Base-by-base conservation (phyloP, 257 asterid genomes). In the Henckelia pumila region DNA sequence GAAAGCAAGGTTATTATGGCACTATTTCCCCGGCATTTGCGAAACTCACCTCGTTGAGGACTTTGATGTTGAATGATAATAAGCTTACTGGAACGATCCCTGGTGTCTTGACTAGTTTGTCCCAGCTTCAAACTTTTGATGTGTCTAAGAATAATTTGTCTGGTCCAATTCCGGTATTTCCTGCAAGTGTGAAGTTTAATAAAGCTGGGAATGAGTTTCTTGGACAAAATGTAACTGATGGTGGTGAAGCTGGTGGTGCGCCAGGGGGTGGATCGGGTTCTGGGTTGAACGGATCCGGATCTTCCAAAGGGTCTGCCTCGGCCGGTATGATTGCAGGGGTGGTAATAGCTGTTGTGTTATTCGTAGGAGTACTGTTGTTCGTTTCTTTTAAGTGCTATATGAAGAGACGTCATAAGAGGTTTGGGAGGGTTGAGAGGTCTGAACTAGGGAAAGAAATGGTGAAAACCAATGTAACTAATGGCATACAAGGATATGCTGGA, bases 291-390 rank as follows among this genome's bases (percentile, higher is more conserved):
- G 13, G 73, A 23, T 37, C 90, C 0, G 83, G 81, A 19, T 75
- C 79, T 9, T 60, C 83, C 1, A 80, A 74, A 53, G 32, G 76
- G 61, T 75, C 91, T 4, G 71, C 63, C 69, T 83, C 95, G 3
- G 83, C 77, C 30, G 97, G 91, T 72, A 76, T 90, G 83, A 79
- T 90, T 72, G 99, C 81, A 3, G 97, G 99, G 28, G 88, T 90
- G 62, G 78, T 84, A 17, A 73, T 85, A 59, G 95, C 95, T 44
- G 95, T 86, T 23, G 13, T 86, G 8, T 74, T 86, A 16, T 88
- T 90, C 7, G 22, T 83, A 17, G 85, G 77, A 35, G 89, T 90
- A 64, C 7, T 93, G 25, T 69, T 88, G 76, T 93, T 86, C 70
- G 97, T 93, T 24, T 85, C 86, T 9, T 86, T 77, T 56, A 93